These are phyloP conservation scores for Phaseolus lunatus DNA, from an alignment of 306 rosid species.

Conservation along the genomic window DNA sequence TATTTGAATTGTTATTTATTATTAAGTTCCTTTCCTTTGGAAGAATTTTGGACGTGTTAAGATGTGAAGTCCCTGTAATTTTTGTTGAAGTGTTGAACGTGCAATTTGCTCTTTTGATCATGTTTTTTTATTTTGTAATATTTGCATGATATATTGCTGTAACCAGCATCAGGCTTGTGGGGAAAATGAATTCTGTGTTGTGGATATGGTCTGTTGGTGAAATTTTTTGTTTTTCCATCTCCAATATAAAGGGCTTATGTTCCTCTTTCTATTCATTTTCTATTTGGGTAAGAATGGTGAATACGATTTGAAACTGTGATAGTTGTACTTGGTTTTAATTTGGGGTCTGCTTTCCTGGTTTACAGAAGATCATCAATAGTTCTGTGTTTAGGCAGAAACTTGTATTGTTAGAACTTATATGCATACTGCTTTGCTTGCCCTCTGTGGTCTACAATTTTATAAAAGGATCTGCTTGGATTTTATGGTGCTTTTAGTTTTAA, in stretches of 20 bases:
- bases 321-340: conserved; percentile 8
- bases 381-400: conserved; percentile 1
- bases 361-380: conserved; percentile 35
- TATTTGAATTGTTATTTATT: neutral
- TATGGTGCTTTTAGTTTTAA: conserved; percentile 22
- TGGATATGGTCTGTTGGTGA: conserved; percentile 3
- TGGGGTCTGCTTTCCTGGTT: conserved; percentile 31
- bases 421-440: conserved; percentile 12
- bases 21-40: neutral
- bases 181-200: conserved; percentile 36
- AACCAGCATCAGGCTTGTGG: conserved; percentile 24
- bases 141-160: conserved; percentile 38
- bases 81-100: neutral
- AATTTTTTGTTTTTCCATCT: conserved; percentile 4
- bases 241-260: conserved; percentile 11
- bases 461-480: conserved; percentile 36
- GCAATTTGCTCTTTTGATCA: conserved; percentile 2
- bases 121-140: conserved; percentile 33
- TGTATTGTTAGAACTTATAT: conserved; percentile 9
- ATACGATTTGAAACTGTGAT: conserved; percentile 41
- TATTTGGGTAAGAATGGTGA: conserved; percentile 38
- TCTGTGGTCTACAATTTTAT: neutral
- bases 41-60: conserved; percentile 35
- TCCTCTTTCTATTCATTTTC: conserved; percentile 37
- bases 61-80: conserved; percentile 36